Evolutionary conservation across 768 basidiomycete genomes (phyloP), one percentile per base, ranked within the genome.

Genomic region (Termitomyces bulborhizus): DNA sequence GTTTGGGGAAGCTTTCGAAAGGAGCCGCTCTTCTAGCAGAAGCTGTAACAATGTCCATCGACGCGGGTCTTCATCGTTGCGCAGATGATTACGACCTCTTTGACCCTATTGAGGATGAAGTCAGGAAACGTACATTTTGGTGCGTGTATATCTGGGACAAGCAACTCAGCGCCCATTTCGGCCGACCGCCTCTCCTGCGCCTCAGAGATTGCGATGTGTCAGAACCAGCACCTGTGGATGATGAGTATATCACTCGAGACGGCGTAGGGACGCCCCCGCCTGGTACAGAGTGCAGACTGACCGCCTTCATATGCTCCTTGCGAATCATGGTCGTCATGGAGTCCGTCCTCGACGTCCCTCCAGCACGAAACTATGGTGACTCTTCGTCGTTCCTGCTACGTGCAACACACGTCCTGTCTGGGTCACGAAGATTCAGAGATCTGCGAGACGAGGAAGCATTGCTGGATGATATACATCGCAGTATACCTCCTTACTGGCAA

Each of bases 91-190:
- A 91, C 64, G 87, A 90, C 65, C 77, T 90, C 50, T 96, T 97
- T 67, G 87, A 93, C 69, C 81, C 88, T 8, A 86, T 95, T 59
- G 93, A 95, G 68, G 88, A 90, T 57, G 92, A 96, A 68, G 84
- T 93, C 29, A 82, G 94, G 55, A 96, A 95, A 70, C 85, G 93
- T 62, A 96, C 94, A 0, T 97, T 97, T 69, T 97, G 93, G 93
- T 91, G 91, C 56, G 91, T 95, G 27, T 97, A 96, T 71, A 80
- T 91, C 48, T 96, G 94, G 94, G 94, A 97, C 71, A 96, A 97
- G 71, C 93, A 95, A 64, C 83, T 93, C 6, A 76, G 84, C 11
- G 88, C 90, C 55, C 88, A 92, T 69, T 95, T 96, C 67, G 93
- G 94, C 26, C 77, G 93, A 26, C 93, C 93, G 32, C 84, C 93